phyloP scores from a whole-genome alignment of 2,329 filamentous ascomycete species.

The Cryoendolithus antarcticus region DNA sequence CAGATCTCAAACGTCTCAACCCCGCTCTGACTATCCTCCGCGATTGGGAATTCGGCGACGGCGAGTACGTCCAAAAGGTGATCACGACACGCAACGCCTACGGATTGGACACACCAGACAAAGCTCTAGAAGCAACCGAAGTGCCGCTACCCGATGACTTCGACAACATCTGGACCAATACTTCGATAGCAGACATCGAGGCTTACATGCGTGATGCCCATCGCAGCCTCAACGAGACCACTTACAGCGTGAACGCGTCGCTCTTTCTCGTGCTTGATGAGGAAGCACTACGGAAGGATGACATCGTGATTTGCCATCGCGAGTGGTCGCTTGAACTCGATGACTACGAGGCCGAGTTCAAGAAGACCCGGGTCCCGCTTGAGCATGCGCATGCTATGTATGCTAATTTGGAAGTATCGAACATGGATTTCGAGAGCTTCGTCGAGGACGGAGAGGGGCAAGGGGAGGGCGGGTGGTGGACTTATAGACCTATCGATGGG shows the following conservation, averaged over 20 bases:
- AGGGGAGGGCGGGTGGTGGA: slow-evolving; percentile 6
- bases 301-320: background rate
- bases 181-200: slow-evolving; percentile 7
- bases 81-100: slow-evolving; percentile 6
- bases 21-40: too few relatives aligned
- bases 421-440: slow-evolving; percentile 10
- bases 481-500: background rate
- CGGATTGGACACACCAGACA: slow-evolving; percentile 1
- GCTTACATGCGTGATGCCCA: slow-evolving; percentile 4
- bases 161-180: slow-evolving; percentile 7
- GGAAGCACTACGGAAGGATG: slow-evolving; percentile 1
- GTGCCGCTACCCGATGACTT: background rate
- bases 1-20: too few relatives aligned
- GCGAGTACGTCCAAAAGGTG: slow-evolving; percentile 4
- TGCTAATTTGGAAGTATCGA: slow-evolving; percentile 10
- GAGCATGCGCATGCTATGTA: slow-evolving; percentile 6
- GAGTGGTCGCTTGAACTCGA: background rate
- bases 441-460: slow-evolving; percentile 3
- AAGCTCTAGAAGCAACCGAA: background rate
- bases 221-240: background rate
- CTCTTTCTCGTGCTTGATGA: slow-evolving; percentile 7
- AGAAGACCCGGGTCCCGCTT: slow-evolving; percentile 9
- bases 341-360: background rate
- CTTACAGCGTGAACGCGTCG: background rate
- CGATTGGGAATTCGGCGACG: slow-evolving; percentile 6